phyloP scores from a whole-genome alignment of 164 flowering plant species.

The Litsea cubeba region DNA sequence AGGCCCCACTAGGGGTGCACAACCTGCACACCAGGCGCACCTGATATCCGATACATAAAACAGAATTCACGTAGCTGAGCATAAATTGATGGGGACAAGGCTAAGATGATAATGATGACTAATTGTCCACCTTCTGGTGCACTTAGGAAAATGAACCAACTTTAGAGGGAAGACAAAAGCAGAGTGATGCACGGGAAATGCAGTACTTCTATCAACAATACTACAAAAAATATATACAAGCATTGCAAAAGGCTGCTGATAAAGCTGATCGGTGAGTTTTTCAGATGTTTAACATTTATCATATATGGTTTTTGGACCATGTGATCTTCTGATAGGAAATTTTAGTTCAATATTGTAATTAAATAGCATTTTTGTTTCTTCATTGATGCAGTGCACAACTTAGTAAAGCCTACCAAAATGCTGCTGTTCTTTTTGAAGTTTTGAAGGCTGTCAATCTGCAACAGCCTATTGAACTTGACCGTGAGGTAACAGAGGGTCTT shows the following conservation, averaged over 20 bases:
- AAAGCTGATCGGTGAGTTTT: constrained; percentile 82
- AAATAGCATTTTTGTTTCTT: background rate
- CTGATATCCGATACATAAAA: too few species aligned
- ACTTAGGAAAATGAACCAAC: constrained; percentile 88
- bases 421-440: constrained; percentile 97
- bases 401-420: constrained; percentile 97
- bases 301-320: background rate
- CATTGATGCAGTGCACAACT: constrained; percentile 75
- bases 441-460: constrained; percentile 89
- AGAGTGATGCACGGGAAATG: constrained; percentile 99
- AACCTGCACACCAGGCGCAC: too few species aligned
- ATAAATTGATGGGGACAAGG: background rate
- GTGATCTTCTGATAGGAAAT: background rate
- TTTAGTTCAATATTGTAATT: background rate
- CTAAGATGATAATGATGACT: background rate
- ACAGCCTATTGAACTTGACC: constrained; percentile 77
- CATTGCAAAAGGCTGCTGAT: constrained; percentile 88
- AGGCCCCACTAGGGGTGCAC: too few species aligned
- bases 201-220: constrained; percentile 95
- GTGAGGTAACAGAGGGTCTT: constrained; percentile 57
- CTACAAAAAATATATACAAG: constrained; percentile 91
- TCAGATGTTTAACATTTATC: background rate
- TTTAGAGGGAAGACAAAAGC: constrained; percentile 51
- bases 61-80: background rate
- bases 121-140: background rate